Conservation (phyloP, 441 rosid species). For the Adansonia grandidieri region DNA sequence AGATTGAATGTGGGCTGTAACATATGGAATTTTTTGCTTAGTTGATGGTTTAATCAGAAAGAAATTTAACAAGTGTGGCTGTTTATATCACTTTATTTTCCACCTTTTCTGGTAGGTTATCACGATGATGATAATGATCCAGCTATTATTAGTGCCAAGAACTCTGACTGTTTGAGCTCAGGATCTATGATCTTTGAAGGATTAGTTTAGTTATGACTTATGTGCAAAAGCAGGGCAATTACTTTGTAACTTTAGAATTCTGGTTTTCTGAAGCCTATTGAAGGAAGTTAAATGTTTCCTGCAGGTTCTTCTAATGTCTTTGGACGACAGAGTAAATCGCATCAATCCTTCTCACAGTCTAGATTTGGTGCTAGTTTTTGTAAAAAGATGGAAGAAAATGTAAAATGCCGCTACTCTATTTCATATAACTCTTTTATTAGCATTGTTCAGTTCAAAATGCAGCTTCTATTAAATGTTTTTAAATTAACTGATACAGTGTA, state of each 20-base stretch:
- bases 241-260: neutral
- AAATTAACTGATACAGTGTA: conserved; percentile 48
- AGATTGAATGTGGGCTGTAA: conserved; percentile 2
- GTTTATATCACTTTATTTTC: neutral
- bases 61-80: neutral
- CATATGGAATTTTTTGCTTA: neutral
- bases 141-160: neutral
- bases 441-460: conserved; percentile 23
- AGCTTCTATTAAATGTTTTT: conserved; percentile 25
- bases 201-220: neutral
- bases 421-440: conserved; percentile 22
- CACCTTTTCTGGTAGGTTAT: neutral
- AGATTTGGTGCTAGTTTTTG: conserved; percentile 50
- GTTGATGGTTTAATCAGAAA: neutral
- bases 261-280: neutral
- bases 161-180: neutral
- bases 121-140: conserved; percentile 12
- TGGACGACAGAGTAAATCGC: conserved; percentile 39
- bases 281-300: conserved; percentile 31
- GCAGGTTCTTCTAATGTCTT: conserved; percentile 52
- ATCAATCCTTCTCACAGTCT: conserved; percentile 45
- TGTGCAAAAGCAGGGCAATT: conserved; percentile 1
- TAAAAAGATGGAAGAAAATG: conserved; percentile 54
- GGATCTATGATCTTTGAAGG: conserved; percentile 8
- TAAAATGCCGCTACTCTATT: conserved; percentile 38